These are phyloP conservation scores for Calonectria pseudoturangicola DNA, from an alignment of 2,329 filamentous ascomycete species.

Conservation along the genomic window DNA sequence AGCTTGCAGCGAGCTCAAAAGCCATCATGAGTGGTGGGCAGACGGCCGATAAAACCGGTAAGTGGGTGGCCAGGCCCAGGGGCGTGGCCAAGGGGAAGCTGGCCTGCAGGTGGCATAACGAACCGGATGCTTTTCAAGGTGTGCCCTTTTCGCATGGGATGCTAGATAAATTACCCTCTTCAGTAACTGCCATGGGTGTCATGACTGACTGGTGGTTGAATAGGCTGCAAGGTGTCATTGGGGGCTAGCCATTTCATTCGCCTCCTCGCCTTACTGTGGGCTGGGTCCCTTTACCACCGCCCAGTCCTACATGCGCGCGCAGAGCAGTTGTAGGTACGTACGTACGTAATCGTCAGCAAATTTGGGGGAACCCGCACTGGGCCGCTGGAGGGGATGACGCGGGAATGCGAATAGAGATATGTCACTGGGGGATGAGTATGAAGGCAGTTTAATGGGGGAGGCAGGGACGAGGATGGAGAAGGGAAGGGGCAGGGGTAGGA, in stretches of 20 bases:
- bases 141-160: constrained; percentile 21
- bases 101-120: constrained; percentile 22
- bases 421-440: constrained; percentile 17
- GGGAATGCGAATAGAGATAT: constrained; percentile 14
- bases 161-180: constrained; percentile 12
- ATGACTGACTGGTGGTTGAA: constrained; percentile 1
- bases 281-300: constrained; percentile 22
- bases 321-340: background rate
- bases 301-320: background rate
- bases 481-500: background rate
- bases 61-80: constrained; percentile 18
- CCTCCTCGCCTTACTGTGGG: constrained; percentile 16
- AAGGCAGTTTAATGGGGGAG: constrained; percentile 20
- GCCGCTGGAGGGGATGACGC: constrained; percentile 5
- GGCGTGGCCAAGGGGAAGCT: constrained; percentile 5
- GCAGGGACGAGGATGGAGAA: constrained; percentile 15
- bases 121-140: constrained; percentile 34
- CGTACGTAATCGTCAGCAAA: constrained; percentile 26
- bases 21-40: constrained; percentile 22
- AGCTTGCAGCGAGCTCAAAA: background rate
- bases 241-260: constrained; percentile 9
- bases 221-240: constrained; percentile 13
- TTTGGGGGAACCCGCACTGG: constrained; percentile 17
- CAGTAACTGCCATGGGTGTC: constrained; percentile 21
- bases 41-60: background rate